Evolutionary conservation across 371 early-diverging fungal genomes (phyloP).

Genomic region (Funneliformis caledonium): DNA sequence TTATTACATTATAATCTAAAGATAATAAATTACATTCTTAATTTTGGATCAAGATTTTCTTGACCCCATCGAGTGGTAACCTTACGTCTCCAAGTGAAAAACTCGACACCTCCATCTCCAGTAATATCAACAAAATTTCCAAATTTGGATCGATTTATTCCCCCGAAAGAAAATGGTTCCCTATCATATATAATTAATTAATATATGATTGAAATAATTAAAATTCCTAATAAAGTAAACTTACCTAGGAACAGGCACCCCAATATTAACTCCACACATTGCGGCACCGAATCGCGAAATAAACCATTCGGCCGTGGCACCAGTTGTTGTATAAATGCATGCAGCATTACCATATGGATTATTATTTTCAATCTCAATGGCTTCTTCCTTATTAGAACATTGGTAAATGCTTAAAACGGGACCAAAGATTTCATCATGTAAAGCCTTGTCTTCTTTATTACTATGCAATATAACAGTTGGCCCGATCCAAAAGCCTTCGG

Average conservation of each 20-base stretch:
- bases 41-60: slow-evolving; percentile 13
- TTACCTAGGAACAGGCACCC: slow-evolving; percentile 65
- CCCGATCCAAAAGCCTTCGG: slow-evolving; percentile 68
- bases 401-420: slow-evolving; percentile 69
- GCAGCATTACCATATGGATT: slow-evolving; percentile 78
- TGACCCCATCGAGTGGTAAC: slow-evolving; percentile 70
- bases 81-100: slow-evolving; percentile 69
- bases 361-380: slow-evolving; percentile 71
- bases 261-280: slow-evolving; percentile 80
- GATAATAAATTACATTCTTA: neutral
- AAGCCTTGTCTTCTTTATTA: slow-evolving; percentile 57
- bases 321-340: slow-evolving; percentile 66
- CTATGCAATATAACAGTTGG: slow-evolving; percentile 68
- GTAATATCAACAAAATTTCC: slow-evolving; percentile 71
- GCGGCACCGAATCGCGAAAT: slow-evolving; percentile 66
- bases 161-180: slow-evolving; percentile 82
- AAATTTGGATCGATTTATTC: slow-evolving; percentile 66
- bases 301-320: slow-evolving; percentile 68
- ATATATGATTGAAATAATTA: neutral
- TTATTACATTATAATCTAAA: no score
- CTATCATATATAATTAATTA: slow-evolving; percentile 38
- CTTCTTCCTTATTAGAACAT: slow-evolving; percentile 59
- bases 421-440: slow-evolving; percentile 79
- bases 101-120: slow-evolving; percentile 69
- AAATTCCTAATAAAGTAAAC: neutral